Evolutionary conservation across 2,329 filamentous ascomycete genomes (phyloP).

Genomic region (Fusarium poae): DNA sequence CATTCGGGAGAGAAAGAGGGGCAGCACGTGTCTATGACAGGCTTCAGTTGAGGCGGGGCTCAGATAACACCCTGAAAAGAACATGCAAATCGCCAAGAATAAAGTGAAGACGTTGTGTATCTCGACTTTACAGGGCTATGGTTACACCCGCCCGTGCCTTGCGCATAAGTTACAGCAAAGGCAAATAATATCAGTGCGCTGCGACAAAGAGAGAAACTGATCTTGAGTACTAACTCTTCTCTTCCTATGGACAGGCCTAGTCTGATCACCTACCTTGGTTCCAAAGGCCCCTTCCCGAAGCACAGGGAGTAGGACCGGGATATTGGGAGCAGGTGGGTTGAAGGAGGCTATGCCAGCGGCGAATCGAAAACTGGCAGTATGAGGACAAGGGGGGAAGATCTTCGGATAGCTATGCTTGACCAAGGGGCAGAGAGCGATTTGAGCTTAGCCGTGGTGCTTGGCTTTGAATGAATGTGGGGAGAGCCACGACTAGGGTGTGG

Average conservation of each 20-base stretch:
- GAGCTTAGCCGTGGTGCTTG: slow-evolving; percentile 47
- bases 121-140: slow-evolving; percentile 3
- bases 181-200: background rate
- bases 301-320: slow-evolving; percentile 38
- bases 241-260: background rate
- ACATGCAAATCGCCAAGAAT: slow-evolving; percentile 11
- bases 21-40: slow-evolving; percentile 33
- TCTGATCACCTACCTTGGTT: background rate
- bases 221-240: slow-evolving; percentile 13
- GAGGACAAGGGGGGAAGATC: slow-evolving; percentile 48
- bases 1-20: slow-evolving; percentile 27
- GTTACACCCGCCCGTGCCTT: slow-evolving; percentile 1
- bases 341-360: slow-evolving; percentile 38
- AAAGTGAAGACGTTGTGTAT: slow-evolving; percentile 9
- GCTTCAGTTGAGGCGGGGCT: slow-evolving; percentile 33
- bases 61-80: slow-evolving; percentile 23
- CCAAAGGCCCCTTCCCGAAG: slow-evolving; percentile 20
- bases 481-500: slow-evolving; percentile 34
- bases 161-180: slow-evolving; percentile 2
- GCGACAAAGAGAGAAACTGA: background rate
- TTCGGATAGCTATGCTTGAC: slow-evolving; percentile 43
- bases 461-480: slow-evolving; percentile 45
- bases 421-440: slow-evolving; percentile 45
- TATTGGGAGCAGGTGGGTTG: slow-evolving; percentile 40
- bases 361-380: slow-evolving; percentile 46